Conservation (phyloP, 2,329 filamentous ascomycete genomes). For the Teratosphaeria viscida region DNA sequence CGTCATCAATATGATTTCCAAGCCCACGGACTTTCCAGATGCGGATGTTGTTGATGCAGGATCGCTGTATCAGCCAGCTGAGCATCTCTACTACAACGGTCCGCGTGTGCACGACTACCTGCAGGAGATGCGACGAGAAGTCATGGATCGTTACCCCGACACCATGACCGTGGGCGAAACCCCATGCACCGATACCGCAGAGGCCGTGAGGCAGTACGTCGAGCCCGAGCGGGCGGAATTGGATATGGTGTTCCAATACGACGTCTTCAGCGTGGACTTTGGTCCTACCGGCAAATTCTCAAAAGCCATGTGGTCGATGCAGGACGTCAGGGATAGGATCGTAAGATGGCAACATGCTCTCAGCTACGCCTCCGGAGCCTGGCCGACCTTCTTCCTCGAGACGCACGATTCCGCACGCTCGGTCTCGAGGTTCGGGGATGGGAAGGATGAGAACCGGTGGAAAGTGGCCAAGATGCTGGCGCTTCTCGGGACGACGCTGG, state of each 20-base stretch:
- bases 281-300: conserved; percentile 12
- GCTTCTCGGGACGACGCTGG: conserved; percentile 37
- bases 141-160: conserved; percentile 35
- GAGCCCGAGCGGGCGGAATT: conserved; percentile 44
- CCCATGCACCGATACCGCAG: conserved; percentile 36
- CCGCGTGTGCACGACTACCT: conserved; percentile 39
- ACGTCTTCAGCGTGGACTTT: conserved; percentile 41
- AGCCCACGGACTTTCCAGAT: conserved; percentile 12
- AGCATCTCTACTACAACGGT: conserved; percentile 17
- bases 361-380: conserved; percentile 17
- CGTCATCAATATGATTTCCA: conserved; percentile 20
- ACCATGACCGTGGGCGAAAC: conserved; percentile 44
- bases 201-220: conserved; percentile 44
- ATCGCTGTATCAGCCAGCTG: conserved; percentile 9
- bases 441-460: conserved; percentile 39
- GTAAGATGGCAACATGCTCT: conserved; percentile 36
- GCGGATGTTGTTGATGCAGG: conserved; percentile 12
- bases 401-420: conserved; percentile 52
- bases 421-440: conserved; percentile 42
- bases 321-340: conserved; percentile 14
- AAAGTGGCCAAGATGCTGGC: conserved; percentile 34
- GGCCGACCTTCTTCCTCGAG: conserved; percentile 55
- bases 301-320: conserved; percentile 9
- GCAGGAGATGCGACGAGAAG: conserved; percentile 32
- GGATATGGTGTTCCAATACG: conserved; percentile 65